phyloP scores from a whole-genome alignment of 768 basidiomycete species.

The Solioccasus polychromus region DNA sequence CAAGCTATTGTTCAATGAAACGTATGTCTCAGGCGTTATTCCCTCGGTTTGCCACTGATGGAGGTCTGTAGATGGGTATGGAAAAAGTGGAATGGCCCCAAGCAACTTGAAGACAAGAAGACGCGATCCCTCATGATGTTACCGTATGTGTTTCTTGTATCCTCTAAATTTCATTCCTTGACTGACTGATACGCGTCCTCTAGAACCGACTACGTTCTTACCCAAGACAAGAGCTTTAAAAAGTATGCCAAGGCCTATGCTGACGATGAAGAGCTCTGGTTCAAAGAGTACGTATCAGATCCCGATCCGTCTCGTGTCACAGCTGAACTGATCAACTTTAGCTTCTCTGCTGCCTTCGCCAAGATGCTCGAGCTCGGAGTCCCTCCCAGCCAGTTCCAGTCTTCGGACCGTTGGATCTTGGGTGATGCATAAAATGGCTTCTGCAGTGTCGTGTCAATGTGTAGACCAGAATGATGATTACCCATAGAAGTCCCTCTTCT shows the following conservation, averaged over 20 bases:
- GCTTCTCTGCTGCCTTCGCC: constrained; percentile 77
- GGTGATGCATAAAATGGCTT: constrained; percentile 31
- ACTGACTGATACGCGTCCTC: neutral
- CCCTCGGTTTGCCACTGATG: neutral
- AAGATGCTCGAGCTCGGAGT: constrained; percentile 94
- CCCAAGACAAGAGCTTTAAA: constrained; percentile 90
- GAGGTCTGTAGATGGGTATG: constrained; percentile 66
- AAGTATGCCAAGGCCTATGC: constrained; percentile 87
- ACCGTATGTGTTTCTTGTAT: constrained; percentile 54
- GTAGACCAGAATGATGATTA: neutral
- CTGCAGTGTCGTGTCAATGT: neutral
- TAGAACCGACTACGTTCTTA: constrained; percentile 85
- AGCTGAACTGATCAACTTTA: constrained; percentile 30
- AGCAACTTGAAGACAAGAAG: constrained; percentile 91
- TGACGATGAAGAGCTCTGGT: constrained; percentile 80
- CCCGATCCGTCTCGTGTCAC: neutral
- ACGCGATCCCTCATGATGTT: constrained; percentile 93
- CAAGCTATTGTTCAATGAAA: constrained; percentile 84
- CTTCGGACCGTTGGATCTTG: constrained; percentile 75
- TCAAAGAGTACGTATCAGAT: constrained; percentile 73
- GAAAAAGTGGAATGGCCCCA: constrained; percentile 93
- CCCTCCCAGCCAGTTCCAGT: constrained; percentile 71
- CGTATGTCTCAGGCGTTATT: constrained; percentile 37
- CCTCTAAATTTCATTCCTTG: neutral
- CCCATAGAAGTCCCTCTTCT: neutral